Conservation (phyloP, 2,329 filamentous ascomycete species). For the Cladosporium sp. region DNA sequence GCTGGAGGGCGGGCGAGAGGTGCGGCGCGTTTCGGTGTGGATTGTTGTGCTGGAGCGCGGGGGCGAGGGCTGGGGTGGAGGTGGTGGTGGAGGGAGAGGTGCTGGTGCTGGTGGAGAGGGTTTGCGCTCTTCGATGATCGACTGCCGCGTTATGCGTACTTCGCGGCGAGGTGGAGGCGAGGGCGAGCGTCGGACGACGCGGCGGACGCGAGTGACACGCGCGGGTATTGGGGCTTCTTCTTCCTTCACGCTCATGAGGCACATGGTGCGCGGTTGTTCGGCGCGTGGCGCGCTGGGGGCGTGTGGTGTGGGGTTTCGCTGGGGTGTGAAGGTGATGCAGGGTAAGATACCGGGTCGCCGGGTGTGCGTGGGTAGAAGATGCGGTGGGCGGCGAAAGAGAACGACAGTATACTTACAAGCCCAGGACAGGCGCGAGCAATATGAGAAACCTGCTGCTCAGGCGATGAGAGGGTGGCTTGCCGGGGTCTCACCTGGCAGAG, state of each 20-base stretch:
- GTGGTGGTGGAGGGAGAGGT: neutral
- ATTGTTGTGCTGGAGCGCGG: slow-evolving; percentile 18
- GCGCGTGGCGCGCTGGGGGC: neutral
- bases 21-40: slow-evolving; percentile 11
- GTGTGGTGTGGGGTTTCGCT: neutral
- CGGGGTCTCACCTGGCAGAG: slow-evolving; percentile 4
- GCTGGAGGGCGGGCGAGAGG: slow-evolving; percentile 34
- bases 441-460: slow-evolving; percentile 8
- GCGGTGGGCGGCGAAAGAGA: neutral
- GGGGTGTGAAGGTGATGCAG: neutral
- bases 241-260: slow-evolving; percentile 42
- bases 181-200: slow-evolving; percentile 25
- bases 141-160: slow-evolving; percentile 13
- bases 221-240: slow-evolving; percentile 30
- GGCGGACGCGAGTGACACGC: slow-evolving; percentile 34
- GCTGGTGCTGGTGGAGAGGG: slow-evolving; percentile 12
- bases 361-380: no score
- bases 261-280: slow-evolving; percentile 30
- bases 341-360: neutral
- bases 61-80: slow-evolving; percentile 14
- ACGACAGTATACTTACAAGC: slow-evolving; percentile 3
- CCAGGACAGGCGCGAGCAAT: neutral
- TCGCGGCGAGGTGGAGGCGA: slow-evolving; percentile 20
- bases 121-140: slow-evolving; percentile 19
- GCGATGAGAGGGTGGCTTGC: slow-evolving; percentile 10